These are phyloP conservation scores for Coniochaeta sp. DNA, from an alignment of 2,329 filamentous ascomycete genomes.

Conservation along the genomic window DNA sequence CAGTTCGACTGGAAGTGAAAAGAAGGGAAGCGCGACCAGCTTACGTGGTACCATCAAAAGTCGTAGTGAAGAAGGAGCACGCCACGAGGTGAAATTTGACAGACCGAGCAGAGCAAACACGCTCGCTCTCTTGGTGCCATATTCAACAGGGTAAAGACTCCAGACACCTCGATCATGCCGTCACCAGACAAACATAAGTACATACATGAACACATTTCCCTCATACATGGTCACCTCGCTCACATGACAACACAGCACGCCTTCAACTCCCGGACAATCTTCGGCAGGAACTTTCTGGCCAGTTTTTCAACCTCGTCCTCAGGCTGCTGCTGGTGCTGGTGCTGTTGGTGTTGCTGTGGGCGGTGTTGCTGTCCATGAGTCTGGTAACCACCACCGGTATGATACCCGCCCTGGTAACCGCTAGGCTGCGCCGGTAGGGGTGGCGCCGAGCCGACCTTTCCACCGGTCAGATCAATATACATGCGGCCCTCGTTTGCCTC, in stretches of 20 bases:
- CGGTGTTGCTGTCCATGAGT: constrained; percentile 33
- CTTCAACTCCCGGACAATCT: constrained; percentile 56
- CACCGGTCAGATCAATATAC: constrained; percentile 78
- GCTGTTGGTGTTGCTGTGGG: constrained; percentile 29
- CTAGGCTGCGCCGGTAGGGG: constrained; percentile 39
- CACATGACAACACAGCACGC: constrained; percentile 73
- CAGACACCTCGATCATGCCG: not conserved
- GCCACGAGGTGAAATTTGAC: not conserved
- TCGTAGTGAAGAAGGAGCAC: not conserved
- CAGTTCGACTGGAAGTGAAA: not conserved
- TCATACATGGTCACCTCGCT: constrained; percentile 10
- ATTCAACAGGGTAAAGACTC: not conserved
- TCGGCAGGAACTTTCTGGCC: constrained; percentile 53
- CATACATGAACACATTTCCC: not conserved
- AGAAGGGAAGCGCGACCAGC: not conserved
- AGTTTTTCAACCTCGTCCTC: constrained; percentile 52
- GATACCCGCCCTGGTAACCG: constrained; percentile 23
- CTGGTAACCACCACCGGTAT: constrained; percentile 29
- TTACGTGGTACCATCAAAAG: not conserved
- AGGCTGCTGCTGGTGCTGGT: constrained; percentile 32
- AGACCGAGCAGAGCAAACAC: not conserved
- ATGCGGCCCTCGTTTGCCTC: constrained; percentile 88
- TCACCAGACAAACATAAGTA: not conserved
- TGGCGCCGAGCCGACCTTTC: constrained; percentile 40
- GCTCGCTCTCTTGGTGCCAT: not conserved